Evolutionary conservation across 2,329 filamentous ascomycete genomes (phyloP).

Genomic region (Massarina eburnea): DNA sequence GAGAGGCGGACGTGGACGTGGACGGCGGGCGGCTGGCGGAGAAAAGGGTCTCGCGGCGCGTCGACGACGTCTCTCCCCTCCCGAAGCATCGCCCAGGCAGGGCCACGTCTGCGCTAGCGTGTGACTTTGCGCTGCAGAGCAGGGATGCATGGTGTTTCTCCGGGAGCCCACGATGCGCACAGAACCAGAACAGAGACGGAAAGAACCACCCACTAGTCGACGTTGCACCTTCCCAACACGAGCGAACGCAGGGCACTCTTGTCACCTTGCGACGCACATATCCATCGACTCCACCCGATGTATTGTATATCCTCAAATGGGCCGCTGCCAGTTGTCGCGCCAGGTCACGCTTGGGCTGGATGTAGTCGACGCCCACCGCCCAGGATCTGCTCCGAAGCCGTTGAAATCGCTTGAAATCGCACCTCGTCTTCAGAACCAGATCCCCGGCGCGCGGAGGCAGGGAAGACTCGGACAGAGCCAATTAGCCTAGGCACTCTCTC

Average conservation of each 20-base stretch:
- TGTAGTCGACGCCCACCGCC: too few species aligned
- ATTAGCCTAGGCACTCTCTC: slow-evolving; percentile 1
- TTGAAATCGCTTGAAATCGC: too few species aligned
- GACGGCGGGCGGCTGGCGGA: slow-evolving; percentile 11
- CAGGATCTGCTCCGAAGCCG: slow-evolving; percentile 1
- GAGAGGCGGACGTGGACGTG: neutral
- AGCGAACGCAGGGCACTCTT: neutral
- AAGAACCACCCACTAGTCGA: slow-evolving; percentile 10
- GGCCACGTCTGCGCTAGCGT: slow-evolving; percentile 11
- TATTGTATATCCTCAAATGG: neutral
- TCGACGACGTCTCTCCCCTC: slow-evolving; percentile 18
- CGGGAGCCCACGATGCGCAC: neutral
- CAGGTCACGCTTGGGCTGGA: too few species aligned
- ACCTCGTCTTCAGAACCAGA: slow-evolving; percentile 1
- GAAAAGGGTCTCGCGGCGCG: slow-evolving; percentile 15
- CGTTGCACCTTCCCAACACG: slow-evolving; percentile 1
- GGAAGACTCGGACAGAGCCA: neutral
- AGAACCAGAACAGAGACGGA: slow-evolving; percentile 8
- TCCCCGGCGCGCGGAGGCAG: slow-evolving; percentile 3
- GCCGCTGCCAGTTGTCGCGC: neutral
- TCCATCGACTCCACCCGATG: too few species aligned
- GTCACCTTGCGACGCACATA: neutral
- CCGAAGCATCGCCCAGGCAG: slow-evolving; percentile 13
- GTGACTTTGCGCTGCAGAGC: slow-evolving; percentile 11
- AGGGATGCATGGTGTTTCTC: slow-evolving; percentile 2